Base-by-base conservation (phyloP, 2,329 filamentous ascomycete species). In the Chaetomium sp. region DNA sequence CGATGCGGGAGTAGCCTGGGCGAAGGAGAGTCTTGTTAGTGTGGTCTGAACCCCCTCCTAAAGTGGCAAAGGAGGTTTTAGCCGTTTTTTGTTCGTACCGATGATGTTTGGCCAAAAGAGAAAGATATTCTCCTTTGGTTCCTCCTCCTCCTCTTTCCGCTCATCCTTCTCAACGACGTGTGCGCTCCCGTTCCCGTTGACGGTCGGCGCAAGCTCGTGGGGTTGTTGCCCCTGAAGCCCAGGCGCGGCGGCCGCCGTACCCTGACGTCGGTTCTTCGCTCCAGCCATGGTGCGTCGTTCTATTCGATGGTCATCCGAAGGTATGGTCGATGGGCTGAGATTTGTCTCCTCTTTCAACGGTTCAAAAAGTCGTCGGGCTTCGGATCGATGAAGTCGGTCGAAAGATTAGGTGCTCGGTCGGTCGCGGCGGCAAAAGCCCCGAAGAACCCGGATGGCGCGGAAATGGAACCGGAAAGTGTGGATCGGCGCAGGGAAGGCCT, bases 61-160 rank as follows among this genome's bases (percentile, higher is more conserved):
- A 27, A 27, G 19, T 27, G 19, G 19, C 2, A 35, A 6, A 33
- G 10, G 14, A 7, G 12, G n/a, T 32, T 2, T 14, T 27, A 32
- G 7, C 37, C 27, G 3, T 33, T 3, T 27, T 27, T 5, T 7
- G 11, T 45, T 66, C 79, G 62, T 76, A 90, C 87, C 88, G 65
- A 92, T 91, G 41, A 92, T 76, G 67, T 92, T 92, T 35, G 89
- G 88, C 72, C 81, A 85, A 72, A 92, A 91, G 36, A 91, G 71
- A 62, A 91, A 92, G 61, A 92, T 87, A 70, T 92, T 92, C 72
- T 91, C 88, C 43, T 72, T 68, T 8, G 72, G 68, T 48, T 71
- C 62, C 49, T 67, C 74, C 58, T 71, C 69, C 52, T 64, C 66
- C 58, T 68, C 67, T 59, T 69, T 54, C 32, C 65, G 19, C 19